These are phyloP conservation scores for Centaurea solstitialis DNA, from an alignment of 129 eudicot species.

Conservation along the genomic window DNA sequence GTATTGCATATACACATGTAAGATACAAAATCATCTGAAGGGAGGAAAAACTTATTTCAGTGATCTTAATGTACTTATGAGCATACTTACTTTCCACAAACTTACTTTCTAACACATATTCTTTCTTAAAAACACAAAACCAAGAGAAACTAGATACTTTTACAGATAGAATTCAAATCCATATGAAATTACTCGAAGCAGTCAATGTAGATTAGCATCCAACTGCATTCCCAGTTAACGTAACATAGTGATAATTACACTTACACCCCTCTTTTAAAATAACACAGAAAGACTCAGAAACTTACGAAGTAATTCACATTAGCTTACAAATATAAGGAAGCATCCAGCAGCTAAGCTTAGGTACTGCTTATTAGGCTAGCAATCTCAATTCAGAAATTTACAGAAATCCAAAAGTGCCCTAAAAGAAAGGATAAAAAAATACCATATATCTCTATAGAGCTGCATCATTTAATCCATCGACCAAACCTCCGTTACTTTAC, in stretches of 20 bases:
- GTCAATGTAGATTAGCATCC: background rate
- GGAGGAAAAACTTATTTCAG: background rate
- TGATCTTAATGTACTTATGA: background rate
- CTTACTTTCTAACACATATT: background rate
- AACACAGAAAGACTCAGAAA: background rate
- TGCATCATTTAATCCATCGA: background rate
- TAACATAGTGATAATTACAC: background rate
- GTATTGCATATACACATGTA: background rate
- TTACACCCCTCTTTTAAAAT: background rate
- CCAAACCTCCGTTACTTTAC: background rate
- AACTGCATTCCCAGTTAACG: background rate
- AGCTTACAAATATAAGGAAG: background rate
- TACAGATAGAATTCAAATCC: background rate
- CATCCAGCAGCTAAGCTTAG: conserved; percentile 1
- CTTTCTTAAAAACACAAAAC: background rate
- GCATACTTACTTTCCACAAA: background rate
- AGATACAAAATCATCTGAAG: background rate
- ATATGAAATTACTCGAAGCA: background rate
- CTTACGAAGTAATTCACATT: background rate
- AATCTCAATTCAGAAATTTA: background rate
- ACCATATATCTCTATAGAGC: background rate
- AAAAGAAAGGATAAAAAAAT: background rate
- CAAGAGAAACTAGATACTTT: background rate
- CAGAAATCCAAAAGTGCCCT: background rate
- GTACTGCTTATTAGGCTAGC: conserved; percentile 1